Evolutionary conservation across 2,329 filamentous ascomycete species (phyloP).

Genomic region (Aspergillus sp.): DNA sequence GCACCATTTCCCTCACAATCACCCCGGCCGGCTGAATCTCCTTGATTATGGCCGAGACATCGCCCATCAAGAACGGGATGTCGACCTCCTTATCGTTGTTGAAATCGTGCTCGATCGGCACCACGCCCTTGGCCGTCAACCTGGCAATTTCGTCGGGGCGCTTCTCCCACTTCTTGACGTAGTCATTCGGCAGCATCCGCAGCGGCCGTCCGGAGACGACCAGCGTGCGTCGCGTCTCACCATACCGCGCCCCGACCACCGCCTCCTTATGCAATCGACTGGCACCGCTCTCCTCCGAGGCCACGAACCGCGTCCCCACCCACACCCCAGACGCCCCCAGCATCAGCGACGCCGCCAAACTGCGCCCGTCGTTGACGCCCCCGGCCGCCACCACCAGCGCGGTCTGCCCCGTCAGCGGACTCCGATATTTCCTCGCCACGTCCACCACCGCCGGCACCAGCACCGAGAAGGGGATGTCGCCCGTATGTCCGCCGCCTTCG

Average conservation of each 20-base stretch:
- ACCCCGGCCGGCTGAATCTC: slow-evolving; percentile 76
- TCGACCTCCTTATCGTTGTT: slow-evolving; percentile 81
- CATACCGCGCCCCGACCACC: slow-evolving; percentile 75
- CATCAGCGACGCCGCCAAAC: slow-evolving; percentile 78
- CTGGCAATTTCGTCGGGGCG: slow-evolving; percentile 71
- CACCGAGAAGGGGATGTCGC: slow-evolving; percentile 80
- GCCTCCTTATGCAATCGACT: slow-evolving; percentile 79
- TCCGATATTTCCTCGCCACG: slow-evolving; percentile 70
- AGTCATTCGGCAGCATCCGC: slow-evolving; percentile 78
- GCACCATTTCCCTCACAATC: slow-evolving; percentile 91
- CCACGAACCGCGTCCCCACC: slow-evolving; percentile 93
- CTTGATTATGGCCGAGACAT: slow-evolving; percentile 77
- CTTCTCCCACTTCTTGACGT: slow-evolving; percentile 77
- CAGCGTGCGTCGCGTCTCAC: slow-evolving; percentile 78
- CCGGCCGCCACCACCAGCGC: slow-evolving; percentile 87
- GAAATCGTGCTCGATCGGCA: slow-evolving; percentile 80
- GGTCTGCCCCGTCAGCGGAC: slow-evolving; percentile 65
- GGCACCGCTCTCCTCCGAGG: slow-evolving; percentile 75
- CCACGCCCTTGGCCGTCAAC: slow-evolving; percentile 72
- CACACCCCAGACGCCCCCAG: slow-evolving; percentile 86
- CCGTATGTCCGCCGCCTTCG: slow-evolving; percentile 91
- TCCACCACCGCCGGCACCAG: slow-evolving; percentile 86
- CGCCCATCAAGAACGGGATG: slow-evolving; percentile 87
- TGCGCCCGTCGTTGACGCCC: slow-evolving; percentile 79
- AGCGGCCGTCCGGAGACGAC: slow-evolving; percentile 80